A percentile compares a stretch with the other conserved stretches of the same genome.
Evolutionary conservation across 768 basidiomycete genomes (phyloP).

Genomic region (Cubamyces sp.): DNA sequence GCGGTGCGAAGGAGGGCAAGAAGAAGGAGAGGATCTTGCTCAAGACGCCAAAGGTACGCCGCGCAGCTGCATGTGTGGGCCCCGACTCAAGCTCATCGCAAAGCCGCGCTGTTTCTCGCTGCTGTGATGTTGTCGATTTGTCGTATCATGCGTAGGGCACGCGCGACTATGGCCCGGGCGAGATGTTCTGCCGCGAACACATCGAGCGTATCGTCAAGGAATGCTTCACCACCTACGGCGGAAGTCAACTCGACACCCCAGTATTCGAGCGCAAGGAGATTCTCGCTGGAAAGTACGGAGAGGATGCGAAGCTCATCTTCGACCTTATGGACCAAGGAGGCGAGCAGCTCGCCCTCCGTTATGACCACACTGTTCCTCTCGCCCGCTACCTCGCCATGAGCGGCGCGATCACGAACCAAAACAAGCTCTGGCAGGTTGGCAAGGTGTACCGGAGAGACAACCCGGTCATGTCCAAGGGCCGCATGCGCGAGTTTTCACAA

Average conservation of each 20-base stretch:
- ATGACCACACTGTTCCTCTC: constrained; percentile 97
- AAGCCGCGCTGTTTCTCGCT: not conserved
- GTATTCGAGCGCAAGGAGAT: constrained; percentile 98
- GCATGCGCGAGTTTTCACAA: constrained; percentile 99
- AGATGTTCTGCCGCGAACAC: constrained; percentile 90
- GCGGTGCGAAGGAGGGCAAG: constrained; percentile 48
- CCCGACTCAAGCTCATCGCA: constrained; percentile 25
- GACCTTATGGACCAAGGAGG: constrained; percentile 98
- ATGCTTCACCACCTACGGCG: constrained; percentile 88
- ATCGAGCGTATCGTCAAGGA: constrained; percentile 89
- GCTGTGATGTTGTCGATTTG: not conserved
- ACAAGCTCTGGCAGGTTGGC: constrained; percentile 97
- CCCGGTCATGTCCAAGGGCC: constrained; percentile 96
- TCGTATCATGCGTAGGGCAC: constrained; percentile 70
- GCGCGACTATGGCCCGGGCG: constrained; percentile 88
- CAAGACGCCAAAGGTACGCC: constrained; percentile 90
- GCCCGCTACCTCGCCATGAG: constrained; percentile 96
- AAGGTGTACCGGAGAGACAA: constrained; percentile 97
- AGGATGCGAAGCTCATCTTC: constrained; percentile 96
- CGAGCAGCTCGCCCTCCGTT: constrained; percentile 90
- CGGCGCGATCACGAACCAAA: constrained; percentile 70
- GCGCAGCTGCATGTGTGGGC: not conserved
- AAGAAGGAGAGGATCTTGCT: constrained; percentile 76
- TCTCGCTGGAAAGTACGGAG: constrained; percentile 94
- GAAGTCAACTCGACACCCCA: constrained; percentile 92